phyloP scores from a whole-genome alignment of 169 alveolate species.

The Cryptosporidium bovis region DNA sequence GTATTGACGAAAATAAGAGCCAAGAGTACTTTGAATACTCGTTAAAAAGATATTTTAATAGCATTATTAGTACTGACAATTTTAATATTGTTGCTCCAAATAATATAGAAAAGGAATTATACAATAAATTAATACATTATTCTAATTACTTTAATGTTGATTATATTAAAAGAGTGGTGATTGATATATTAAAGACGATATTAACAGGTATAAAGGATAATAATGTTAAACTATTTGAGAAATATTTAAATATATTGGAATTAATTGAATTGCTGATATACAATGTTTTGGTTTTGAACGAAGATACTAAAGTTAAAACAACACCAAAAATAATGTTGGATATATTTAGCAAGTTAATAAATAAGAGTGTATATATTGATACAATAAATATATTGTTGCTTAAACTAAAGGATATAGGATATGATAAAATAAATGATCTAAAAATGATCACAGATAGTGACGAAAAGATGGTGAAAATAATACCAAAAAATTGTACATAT shows the following conservation, averaged over 20 bases:
- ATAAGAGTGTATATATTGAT: background rate
- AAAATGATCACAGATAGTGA: background rate
- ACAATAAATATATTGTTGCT: background rate
- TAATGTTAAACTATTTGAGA: no score
- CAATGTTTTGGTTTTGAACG: conserved; percentile 3
- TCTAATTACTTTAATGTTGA: conserved; percentile 55
- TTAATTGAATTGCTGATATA: conserved; percentile 10
- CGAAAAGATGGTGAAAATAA: background rate
- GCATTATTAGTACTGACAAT: background rate
- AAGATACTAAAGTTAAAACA: background rate
- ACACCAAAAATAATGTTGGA: background rate
- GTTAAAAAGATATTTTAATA: conserved; percentile 3
- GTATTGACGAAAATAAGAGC: background rate
- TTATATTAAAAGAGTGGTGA: background rate
- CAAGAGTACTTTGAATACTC: background rate
- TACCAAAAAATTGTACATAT: conserved; percentile 33
- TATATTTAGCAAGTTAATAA: background rate
- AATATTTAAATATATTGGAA: background rate
- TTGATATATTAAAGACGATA: background rate
- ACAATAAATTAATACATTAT: conserved; percentile 40
- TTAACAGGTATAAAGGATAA: background rate
- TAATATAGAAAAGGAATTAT: conserved; percentile 58
- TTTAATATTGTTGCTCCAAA: conserved; percentile 11
- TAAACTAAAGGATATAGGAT: background rate
- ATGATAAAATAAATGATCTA: background rate